phyloP scores from a whole-genome alignment of 1,284 basidiomycete genomes.

The Cryptococcus wingfieldii region DNA sequence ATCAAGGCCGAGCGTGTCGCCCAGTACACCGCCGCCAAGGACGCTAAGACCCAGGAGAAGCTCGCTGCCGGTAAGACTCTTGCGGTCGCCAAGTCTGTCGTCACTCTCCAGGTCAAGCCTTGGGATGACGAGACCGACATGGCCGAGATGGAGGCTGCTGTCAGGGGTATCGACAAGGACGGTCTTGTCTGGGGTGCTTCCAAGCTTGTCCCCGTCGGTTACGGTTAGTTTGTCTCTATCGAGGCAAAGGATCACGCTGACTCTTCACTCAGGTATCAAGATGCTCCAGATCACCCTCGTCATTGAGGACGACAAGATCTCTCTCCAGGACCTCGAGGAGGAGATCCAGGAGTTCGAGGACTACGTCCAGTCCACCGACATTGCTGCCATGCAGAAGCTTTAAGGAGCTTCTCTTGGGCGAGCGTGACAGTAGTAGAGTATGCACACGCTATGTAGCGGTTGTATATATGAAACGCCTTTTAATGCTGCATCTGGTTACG shows the following conservation, averaged over 20 bases:
- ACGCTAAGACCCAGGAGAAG: constrained; percentile 66
- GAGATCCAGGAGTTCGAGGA: constrained; percentile 83
- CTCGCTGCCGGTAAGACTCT: constrained; percentile 58
- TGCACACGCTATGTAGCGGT: not conserved
- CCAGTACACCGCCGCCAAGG: constrained; percentile 90
- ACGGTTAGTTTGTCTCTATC: constrained; percentile 26
- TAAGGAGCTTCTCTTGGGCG: constrained; percentile 10
- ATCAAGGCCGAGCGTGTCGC: constrained; percentile 95
- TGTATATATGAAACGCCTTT: not conserved
- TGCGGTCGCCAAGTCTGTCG: constrained; percentile 69
- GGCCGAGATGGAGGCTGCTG: constrained; percentile 72
- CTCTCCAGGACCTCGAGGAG: constrained; percentile 91
- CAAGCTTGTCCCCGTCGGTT: constrained; percentile 86
- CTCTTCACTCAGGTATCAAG: constrained; percentile 59
- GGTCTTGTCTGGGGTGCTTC: constrained; percentile 86
- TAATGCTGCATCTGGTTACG: not conserved
- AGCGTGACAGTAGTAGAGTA: not conserved
- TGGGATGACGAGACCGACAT: constrained; percentile 99
- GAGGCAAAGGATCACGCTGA: too few species aligned
- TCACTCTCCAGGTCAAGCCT: constrained; percentile 93
- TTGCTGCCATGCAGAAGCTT: constrained; percentile 54
- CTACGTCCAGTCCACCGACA: constrained; percentile 89
- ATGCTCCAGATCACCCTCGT: constrained; percentile 94
- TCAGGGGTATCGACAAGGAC: constrained; percentile 82
- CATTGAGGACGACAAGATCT: constrained; percentile 85